phyloP scores from a whole-genome alignment of 2,329 filamentous ascomycete species.

The Didymella lethalis region DNA sequence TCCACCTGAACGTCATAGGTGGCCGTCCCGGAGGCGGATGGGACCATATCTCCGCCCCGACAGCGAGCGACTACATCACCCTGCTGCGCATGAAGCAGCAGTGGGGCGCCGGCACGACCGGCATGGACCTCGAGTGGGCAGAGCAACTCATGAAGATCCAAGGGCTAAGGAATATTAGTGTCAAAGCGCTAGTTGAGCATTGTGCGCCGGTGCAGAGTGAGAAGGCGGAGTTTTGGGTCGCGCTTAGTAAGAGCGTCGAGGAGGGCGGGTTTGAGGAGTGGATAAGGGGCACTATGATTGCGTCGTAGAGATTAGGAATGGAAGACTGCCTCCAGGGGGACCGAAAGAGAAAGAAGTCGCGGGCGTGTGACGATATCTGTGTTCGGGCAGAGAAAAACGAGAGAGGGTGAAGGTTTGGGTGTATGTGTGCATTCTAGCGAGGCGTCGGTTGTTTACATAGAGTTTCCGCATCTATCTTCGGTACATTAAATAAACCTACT shows the following conservation, averaged over 20 bases:
- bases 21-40: constrained; percentile 60
- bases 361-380: no score
- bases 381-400: no score
- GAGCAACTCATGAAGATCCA: constrained; percentile 62
- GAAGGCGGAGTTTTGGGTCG: constrained; percentile 65
- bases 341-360: background rate
- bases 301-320: no score
- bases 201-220: constrained; percentile 62
- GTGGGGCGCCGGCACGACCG: constrained; percentile 34
- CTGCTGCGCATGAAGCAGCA: constrained; percentile 40
- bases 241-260: constrained; percentile 66
- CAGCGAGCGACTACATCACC: constrained; percentile 31
- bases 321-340: no score
- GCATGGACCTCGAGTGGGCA: constrained; percentile 63
- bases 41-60: constrained; percentile 54
- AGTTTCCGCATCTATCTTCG: background rate
- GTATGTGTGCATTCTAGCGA: background rate
- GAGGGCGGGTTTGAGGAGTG: constrained; percentile 64
- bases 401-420: no score
- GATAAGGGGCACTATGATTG: constrained; percentile 53
- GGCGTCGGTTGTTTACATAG: background rate
- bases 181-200: constrained; percentile 63
- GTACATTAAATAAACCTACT: no score
- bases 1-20: constrained; percentile 62
- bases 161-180: constrained; percentile 59